These are phyloP conservation scores for Populus hybrid DNA, from an alignment of 441 rosid genomes.

Conservation along the genomic window DNA sequence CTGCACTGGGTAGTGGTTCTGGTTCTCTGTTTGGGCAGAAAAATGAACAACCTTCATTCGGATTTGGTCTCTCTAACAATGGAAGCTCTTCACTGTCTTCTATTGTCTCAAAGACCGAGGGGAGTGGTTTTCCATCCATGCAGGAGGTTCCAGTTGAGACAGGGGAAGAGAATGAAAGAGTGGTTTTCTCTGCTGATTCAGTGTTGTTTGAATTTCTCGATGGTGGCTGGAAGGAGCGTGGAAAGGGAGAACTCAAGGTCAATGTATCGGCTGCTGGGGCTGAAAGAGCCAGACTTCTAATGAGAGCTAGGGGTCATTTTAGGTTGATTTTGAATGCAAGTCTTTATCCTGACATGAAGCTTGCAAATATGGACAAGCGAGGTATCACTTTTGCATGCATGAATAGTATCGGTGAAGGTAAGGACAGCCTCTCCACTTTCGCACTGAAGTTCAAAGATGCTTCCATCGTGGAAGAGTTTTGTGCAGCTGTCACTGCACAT, in stretches of 20 bases:
- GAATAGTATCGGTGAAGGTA: conserved; percentile 57
- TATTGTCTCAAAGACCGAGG: conserved; percentile 44
- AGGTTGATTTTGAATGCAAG: conserved; percentile 85
- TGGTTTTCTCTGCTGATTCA: conserved; percentile 69
- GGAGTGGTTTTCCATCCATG: conserved; percentile 53
- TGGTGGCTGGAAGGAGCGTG: conserved; percentile 89
- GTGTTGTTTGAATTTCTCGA: conserved; percentile 65
- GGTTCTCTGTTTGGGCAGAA: conserved; percentile 43
- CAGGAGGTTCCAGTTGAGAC: conserved; percentile 81
- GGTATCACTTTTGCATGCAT: conserved; percentile 86
- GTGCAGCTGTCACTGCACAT: conserved; percentile 47
- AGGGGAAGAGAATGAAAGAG: conserved; percentile 83
- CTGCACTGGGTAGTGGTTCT: conserved; percentile 32
- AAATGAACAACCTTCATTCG: conserved; percentile 45
- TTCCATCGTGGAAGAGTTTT: conserved; percentile 56
- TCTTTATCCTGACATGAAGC: conserved; percentile 86
- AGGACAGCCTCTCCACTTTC: conserved; percentile 60
- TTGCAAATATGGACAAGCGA: conserved; percentile 80
- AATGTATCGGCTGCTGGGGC: conserved; percentile 49
- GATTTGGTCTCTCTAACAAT: conserved; percentile 57
- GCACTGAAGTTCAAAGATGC: conserved; percentile 81
- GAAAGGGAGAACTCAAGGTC: conserved; percentile 86
- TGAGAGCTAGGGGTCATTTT: conserved; percentile 86
- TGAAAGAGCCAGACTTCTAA: conserved; percentile 65
- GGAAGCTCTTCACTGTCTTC: conserved; percentile 63